These are phyloP conservation scores for Euclidium syriacum DNA, from an alignment of 345 rosid genomes.

Conservation along the genomic window DNA sequence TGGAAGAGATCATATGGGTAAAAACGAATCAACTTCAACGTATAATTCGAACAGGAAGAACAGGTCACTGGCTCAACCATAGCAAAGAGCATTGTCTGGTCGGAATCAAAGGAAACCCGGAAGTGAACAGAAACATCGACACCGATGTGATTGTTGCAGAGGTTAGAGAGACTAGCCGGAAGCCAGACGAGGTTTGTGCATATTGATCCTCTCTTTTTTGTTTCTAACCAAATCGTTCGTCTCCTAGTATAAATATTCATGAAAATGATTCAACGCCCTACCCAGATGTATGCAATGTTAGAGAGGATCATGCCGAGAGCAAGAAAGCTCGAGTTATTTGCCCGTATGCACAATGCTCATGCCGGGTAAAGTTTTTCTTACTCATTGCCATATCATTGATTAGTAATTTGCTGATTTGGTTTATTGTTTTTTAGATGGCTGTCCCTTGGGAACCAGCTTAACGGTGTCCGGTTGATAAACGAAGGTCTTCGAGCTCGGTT, in stretches of 20 bases:
- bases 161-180: slow-evolving; percentile 97
- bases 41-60: slow-evolving; percentile 94
- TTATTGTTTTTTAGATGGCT: slow-evolving; percentile 56
- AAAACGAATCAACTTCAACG: slow-evolving; percentile 97
- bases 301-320: slow-evolving; percentile 98
- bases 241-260: background rate
- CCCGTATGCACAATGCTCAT: slow-evolving; percentile 99
- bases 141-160: slow-evolving; percentile 98
- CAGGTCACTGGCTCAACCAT: slow-evolving; percentile 99
- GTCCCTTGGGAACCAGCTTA: slow-evolving; percentile 91
- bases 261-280: background rate
- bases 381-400: background rate
- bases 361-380: slow-evolving; percentile 55
- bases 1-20: slow-evolving; percentile 96
- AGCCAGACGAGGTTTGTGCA: slow-evolving; percentile 93
- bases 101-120: slow-evolving; percentile 93
- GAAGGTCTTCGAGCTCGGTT: slow-evolving; percentile 93
- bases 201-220: background rate
- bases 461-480: slow-evolving; percentile 79
- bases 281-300: slow-evolving; percentile 93
- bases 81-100: slow-evolving; percentile 99
- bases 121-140: slow-evolving; percentile 92
- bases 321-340: slow-evolving; percentile 88
- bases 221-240: background rate
- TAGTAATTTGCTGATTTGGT: background rate